Conservation (phyloP, 2,329 filamentous ascomycete species). For the Lachnellula occidentalis region DNA sequence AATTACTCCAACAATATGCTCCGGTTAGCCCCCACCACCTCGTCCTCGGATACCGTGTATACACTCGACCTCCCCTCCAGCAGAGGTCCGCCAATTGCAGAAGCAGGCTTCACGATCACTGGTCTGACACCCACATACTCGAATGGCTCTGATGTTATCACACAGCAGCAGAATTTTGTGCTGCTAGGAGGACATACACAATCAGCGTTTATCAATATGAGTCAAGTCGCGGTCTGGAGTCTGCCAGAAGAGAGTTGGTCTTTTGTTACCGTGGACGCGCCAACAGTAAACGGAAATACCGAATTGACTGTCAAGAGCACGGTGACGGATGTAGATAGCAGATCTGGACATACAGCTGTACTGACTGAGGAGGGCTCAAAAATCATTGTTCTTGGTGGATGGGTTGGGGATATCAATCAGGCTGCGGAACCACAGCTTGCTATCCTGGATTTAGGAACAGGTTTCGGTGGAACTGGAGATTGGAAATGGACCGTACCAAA, state of each 20-base stretch:
- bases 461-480: conserved; percentile 63
- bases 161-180: conserved; percentile 72
- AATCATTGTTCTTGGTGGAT: conserved; percentile 81
- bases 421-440: conserved; percentile 78
- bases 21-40: conserved; percentile 50
- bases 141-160: conserved; percentile 58
- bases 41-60: conserved; percentile 33
- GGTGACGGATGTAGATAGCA: conserved; percentile 50
- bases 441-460: conserved; percentile 67
- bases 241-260: conserved; percentile 83
- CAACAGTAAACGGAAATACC: conserved; percentile 37
- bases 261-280: conserved; percentile 62
- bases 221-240: conserved; percentile 79
- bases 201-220: conserved; percentile 88
- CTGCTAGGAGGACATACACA: conserved; percentile 81
- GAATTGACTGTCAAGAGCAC: conserved; percentile 50
- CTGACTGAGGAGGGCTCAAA: conserved; percentile 71
- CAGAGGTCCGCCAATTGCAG: conserved; percentile 61
- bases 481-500: conserved; percentile 67
- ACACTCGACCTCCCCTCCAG: conserved; percentile 40
- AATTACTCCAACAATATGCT: conserved; percentile 80
- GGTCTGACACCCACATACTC: conserved; percentile 64
- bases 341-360: conserved; percentile 85
- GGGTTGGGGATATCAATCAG: conserved; percentile 76
- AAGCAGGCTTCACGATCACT: conserved; percentile 84